Conservation (phyloP, 1,139 yeast species). For the Taphrina communis region DNA sequence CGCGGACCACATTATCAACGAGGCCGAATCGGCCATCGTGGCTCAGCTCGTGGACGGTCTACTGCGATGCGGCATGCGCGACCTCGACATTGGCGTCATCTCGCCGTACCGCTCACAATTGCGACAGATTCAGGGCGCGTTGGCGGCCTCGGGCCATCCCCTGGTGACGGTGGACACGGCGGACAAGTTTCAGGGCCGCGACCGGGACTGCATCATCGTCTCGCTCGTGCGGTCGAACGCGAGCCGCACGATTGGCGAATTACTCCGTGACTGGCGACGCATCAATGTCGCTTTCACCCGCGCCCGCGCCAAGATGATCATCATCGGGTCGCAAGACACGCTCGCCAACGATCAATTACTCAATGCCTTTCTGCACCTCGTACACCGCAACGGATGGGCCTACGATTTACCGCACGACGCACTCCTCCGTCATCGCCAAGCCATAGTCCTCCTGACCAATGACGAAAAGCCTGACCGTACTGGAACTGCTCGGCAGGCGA, state of each 20-base stretch:
- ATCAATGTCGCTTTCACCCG: conserved; percentile 93
- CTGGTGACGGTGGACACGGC: conserved; percentile 84
- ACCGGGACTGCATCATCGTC: conserved; percentile 84
- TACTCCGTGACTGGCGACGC: conserved; percentile 86
- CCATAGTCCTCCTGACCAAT: background rate
- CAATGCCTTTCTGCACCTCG: conserved; percentile 65
- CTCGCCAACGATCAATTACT: conserved; percentile 63
- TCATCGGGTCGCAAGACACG: conserved; percentile 77
- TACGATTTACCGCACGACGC: conserved; percentile 57
- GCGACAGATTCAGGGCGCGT: conserved; percentile 52
- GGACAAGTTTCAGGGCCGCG: conserved; percentile 95
- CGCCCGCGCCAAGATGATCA: conserved; percentile 79
- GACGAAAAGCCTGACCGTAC: too few relatives aligned
- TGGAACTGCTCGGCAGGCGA: background rate
- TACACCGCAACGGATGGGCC: conserved; percentile 69
- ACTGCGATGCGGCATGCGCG: conserved; percentile 64
- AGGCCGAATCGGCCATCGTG: conserved; percentile 70
- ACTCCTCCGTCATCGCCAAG: background rate
- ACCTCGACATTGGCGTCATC: conserved; percentile 77
- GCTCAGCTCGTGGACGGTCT: conserved; percentile 67
- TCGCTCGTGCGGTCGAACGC: conserved; percentile 84
- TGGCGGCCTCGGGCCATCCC: conserved; percentile 52
- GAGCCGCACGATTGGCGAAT: conserved; percentile 64
- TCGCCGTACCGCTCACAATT: conserved; percentile 87
- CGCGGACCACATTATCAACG: conserved; percentile 75